Base-by-base conservation (phyloP, 2,329 filamentous ascomycete genomes). In the Botrytis byssoidea region DNA sequence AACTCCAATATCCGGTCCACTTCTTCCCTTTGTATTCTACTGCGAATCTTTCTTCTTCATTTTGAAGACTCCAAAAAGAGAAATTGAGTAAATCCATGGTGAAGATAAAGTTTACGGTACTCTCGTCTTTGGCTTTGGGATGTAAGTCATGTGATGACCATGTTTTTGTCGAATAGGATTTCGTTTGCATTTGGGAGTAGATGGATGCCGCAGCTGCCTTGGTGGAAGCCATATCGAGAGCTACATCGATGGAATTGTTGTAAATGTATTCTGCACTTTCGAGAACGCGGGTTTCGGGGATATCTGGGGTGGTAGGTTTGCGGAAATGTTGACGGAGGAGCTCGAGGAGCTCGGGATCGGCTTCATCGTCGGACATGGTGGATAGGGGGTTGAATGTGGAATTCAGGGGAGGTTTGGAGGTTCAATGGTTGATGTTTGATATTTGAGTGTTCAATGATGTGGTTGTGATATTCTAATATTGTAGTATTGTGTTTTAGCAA, bases 31-130 rank as follows among this genome's bases (percentile, higher is more conserved):
- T 88, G 82, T 98, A 98, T 73, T 93, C 91, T 60, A 99, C 88
- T 16, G 92, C 88, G 82, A 95, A 99, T 18, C 94, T 87, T 78
- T 95, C 90, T 18, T 92, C 90, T 4, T 82, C 79, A 74, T 86
- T 83, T 29, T 76, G 78, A 70, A 93, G 91, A 22, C 93, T 97
- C 96, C 96, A 99, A 82, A 99, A 99, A 35, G 92, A 97, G 81
- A 98, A 99, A 81, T 99, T 99, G 69, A 99, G 85, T 42, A 99
- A 83, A 81, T 99, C 96, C 94, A 99, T 97, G 32, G 93, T 94
- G 82, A 99, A 98, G 79, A 99, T 95, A 81, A 99, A 98, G 76
- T 93, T 91, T 35, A 97, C 89, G 0, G 94, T 95, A 69, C 83
- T 87, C 79, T 93, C 92, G 80, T 97, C 91, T 80, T 94, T 94